Evolutionary conservation across 371 early-diverging fungal species (phyloP).

Genomic region (Circinella minor): DNA sequence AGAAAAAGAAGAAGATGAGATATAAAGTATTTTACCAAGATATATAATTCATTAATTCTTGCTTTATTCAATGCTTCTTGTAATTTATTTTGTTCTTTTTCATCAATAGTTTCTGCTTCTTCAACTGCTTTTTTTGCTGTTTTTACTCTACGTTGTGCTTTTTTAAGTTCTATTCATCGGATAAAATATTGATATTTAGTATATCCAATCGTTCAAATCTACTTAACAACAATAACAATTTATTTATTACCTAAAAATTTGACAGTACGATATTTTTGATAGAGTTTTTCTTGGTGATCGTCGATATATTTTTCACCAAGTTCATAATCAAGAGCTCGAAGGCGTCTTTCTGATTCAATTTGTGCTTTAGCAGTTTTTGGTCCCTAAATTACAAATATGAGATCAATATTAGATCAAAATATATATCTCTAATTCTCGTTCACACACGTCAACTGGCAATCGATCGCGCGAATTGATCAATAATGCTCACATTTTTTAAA

Average conservation of each 20-base stretch:
- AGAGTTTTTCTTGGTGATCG: conserved; percentile 32
- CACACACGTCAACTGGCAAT: too few relatives aligned
- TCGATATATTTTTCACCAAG: conserved; percentile 40
- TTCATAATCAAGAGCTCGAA: conserved; percentile 39
- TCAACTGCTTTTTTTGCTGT: conserved; percentile 20
- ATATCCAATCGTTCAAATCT: neutral
- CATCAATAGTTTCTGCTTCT: conserved; percentile 24
- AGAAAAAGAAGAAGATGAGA: too few relatives aligned
- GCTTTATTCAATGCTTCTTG: conserved; percentile 25
- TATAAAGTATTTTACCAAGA: conserved; percentile 22
- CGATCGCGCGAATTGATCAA: neutral
- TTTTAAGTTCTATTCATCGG: conserved; percentile 39
- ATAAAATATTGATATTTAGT: neutral
- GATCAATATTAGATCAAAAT: neutral
- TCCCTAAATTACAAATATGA: neutral
- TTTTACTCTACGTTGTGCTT: conserved; percentile 37
- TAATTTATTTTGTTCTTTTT: conserved; percentile 19
- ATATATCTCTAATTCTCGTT: neutral
- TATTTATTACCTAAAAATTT: conserved; percentile 43
- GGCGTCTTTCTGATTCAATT: conserved; percentile 28
- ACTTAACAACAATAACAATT: neutral
- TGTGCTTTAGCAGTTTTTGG: conserved; percentile 1
- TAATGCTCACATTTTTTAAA: conserved; percentile 18
- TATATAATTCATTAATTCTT: conserved; percentile 32
- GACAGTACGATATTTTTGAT: conserved; percentile 37